phyloP scores from a whole-genome alignment of 2,329 filamentous ascomycete species.

The Exophiala sideris region DNA sequence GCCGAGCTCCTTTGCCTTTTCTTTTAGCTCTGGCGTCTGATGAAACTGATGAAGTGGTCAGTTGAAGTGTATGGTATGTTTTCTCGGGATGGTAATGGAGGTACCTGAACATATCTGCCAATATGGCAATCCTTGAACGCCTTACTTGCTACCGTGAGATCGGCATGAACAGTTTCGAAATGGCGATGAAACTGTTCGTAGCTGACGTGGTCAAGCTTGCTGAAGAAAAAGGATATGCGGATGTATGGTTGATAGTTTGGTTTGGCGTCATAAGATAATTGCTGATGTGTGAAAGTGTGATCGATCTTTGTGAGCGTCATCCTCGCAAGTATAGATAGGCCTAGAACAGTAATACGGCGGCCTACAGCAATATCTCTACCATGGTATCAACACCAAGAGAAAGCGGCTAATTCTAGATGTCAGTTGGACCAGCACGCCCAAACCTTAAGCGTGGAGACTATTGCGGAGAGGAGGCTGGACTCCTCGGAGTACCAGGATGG shows the following conservation, averaged over 20 bases:
- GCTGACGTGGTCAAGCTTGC: not conserved
- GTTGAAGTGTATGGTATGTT: not conserved
- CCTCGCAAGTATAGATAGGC: no score
- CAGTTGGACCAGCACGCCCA: no score
- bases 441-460: no score
- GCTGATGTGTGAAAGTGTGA: not conserved
- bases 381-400: no score
- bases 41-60: not conserved
- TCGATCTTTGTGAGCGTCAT: no score
- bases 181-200: slow-evolving; percentile 2
- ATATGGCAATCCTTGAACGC: not conserved
- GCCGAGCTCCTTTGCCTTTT: not conserved
- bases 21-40: slow-evolving; percentile 2
- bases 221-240: not conserved
- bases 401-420: no score
- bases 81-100: not conserved
- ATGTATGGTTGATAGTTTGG: slow-evolving; percentile 2
- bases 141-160: slow-evolving; percentile 3
- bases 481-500: no score
- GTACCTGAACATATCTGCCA: not conserved
- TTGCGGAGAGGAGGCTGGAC: no score
- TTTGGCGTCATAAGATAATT: no score
- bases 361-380: no score
- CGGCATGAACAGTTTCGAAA: slow-evolving; percentile 4
- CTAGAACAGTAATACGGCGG: no score